Percentiles rank a stretch among this genome's conserved stretches.
phyloP scores from a whole-genome alignment of 177 flowering plant genomes.

The Tripterygium wilfordii region DNA sequence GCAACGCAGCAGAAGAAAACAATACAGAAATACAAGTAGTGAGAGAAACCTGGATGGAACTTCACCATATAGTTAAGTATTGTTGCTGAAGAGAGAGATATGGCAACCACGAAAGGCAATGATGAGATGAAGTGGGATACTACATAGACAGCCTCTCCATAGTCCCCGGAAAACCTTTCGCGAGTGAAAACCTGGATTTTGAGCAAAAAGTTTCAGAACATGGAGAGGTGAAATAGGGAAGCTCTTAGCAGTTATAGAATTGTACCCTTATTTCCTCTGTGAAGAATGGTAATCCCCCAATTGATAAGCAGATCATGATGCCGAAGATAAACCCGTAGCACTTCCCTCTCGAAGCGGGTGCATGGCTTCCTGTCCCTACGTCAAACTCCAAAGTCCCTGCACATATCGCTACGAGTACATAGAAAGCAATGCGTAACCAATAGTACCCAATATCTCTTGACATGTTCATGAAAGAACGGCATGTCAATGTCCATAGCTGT shows the following conservation, averaged over 20 bases:
- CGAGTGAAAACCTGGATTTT: conserved; percentile 18
- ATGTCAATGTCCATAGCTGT: conserved; percentile 29
- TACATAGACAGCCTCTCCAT: conserved; percentile 28
- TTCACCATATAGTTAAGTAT: conserved; percentile 29
- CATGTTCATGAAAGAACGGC: conserved; percentile 33
- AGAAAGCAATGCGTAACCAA: conserved; percentile 32
- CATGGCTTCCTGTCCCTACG: conserved; percentile 10
- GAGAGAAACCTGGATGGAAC: conserved; percentile 23
- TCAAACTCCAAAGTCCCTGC: conserved; percentile 22
- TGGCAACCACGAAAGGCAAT: conserved; percentile 25
- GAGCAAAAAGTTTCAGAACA: conserved; percentile 8
- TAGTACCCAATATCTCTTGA: conserved; percentile 39
- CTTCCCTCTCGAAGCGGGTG: conserved; percentile 15
- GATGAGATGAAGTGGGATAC: conserved; percentile 34
- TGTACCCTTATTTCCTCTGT: conserved; percentile 16
- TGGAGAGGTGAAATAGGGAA: neutral
- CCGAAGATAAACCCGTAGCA: conserved; percentile 11
- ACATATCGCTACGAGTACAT: conserved; percentile 19
- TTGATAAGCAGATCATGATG: conserved; percentile 13
- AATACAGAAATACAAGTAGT: conserved; percentile 10
- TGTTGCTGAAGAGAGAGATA: conserved; percentile 17
- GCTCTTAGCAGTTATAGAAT: neutral
- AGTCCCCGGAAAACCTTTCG: conserved; percentile 28
- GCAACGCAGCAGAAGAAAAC: conserved; percentile 21
- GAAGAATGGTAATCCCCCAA: conserved; percentile 17